Evolutionary conservation across 2,329 filamentous ascomycete genomes (phyloP).

Genomic region (Zymoseptoria ardabiliae): DNA sequence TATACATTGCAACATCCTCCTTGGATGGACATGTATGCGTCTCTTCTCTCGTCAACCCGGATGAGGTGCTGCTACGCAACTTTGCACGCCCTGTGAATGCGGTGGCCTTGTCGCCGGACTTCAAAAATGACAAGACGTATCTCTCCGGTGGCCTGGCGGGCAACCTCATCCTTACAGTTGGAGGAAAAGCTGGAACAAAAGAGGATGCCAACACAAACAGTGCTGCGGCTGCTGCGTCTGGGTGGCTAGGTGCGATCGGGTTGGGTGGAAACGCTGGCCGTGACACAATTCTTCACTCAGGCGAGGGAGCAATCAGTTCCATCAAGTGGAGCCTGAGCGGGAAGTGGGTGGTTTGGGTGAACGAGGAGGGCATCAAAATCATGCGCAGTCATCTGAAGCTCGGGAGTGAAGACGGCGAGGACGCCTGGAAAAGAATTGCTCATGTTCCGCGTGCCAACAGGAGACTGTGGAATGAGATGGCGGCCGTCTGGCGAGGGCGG

Average conservation of each 20-base stretch:
- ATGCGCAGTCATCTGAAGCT: conserved; percentile 85
- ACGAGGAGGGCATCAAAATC: conserved; percentile 95
- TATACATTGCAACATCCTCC: conserved; percentile 87
- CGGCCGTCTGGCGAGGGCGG: conserved; percentile 85
- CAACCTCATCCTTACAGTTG: conserved; percentile 76
- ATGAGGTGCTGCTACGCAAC: conserved; percentile 85
- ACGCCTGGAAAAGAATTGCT: conserved; percentile 89
- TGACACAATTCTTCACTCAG: conserved; percentile 81
- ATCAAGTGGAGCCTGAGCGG: conserved; percentile 94
- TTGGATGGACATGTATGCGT: conserved; percentile 95
- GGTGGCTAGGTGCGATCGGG: conserved; percentile 86
- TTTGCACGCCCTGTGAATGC: conserved; percentile 89
- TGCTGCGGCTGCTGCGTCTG: conserved; percentile 68
- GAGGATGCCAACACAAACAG: conserved; percentile 80
- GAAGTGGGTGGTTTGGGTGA: conserved; percentile 89
- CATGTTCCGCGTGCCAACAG: conserved; percentile 85
- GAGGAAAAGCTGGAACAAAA: conserved; percentile 69
- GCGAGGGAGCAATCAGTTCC: conserved; percentile 81
- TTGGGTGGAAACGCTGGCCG: conserved; percentile 67
- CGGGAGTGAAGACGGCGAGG: conserved; percentile 66
- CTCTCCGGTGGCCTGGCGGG: conserved; percentile 85
- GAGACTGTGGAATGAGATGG: conserved; percentile 92
- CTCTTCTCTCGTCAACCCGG: conserved; percentile 75
- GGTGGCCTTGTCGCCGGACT: conserved; percentile 90
- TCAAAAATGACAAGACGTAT: conserved; percentile 80